Conservation (phyloP, 371 early-diverging fungal genomes). For the Mortierella sp. region DNA sequence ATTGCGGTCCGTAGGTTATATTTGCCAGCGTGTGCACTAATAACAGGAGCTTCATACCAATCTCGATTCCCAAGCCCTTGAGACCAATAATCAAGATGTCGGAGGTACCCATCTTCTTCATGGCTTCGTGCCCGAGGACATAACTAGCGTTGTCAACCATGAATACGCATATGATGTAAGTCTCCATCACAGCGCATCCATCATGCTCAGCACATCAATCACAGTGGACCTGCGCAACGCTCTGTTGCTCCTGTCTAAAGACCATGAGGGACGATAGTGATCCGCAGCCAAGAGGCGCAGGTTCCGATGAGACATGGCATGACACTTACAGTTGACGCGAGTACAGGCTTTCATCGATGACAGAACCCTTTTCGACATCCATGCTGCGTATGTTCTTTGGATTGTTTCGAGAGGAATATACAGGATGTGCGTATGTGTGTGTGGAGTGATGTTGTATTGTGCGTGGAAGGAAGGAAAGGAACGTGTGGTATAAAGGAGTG, state of each 20-base stretch:
- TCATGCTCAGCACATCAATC: no score
- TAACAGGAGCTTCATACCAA: constrained; percentile 69
- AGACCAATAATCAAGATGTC: constrained; percentile 98
- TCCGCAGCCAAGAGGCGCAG: constrained; percentile 19
- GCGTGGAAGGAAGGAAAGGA: constrained; percentile 1
- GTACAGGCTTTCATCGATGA: constrained; percentile 96
- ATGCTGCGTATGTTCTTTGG: constrained; percentile 20
- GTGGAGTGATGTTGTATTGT: neutral
- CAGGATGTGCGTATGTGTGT: neutral
- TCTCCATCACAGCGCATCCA: neutral
- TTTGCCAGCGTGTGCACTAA: neutral
- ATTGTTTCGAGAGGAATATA: neutral
- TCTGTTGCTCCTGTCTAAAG: neutral
- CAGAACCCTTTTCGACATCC: constrained; percentile 52
- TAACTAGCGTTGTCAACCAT: constrained; percentile 69
- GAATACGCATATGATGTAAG: neutral
- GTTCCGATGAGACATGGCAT: constrained; percentile 3
- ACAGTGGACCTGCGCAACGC: no score
- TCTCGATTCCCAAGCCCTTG: constrained; percentile 98
- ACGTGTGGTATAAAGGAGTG: neutral
- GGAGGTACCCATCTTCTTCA: constrained; percentile 98
- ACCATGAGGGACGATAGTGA: neutral
- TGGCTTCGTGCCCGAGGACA: constrained; percentile 99
- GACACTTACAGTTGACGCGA: constrained; percentile 95
- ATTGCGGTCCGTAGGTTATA: neutral